These are phyloP conservation scores for Mollisiaceae sp. DNA, from an alignment of 2,329 filamentous ascomycete genomes.

Conservation along the genomic window DNA sequence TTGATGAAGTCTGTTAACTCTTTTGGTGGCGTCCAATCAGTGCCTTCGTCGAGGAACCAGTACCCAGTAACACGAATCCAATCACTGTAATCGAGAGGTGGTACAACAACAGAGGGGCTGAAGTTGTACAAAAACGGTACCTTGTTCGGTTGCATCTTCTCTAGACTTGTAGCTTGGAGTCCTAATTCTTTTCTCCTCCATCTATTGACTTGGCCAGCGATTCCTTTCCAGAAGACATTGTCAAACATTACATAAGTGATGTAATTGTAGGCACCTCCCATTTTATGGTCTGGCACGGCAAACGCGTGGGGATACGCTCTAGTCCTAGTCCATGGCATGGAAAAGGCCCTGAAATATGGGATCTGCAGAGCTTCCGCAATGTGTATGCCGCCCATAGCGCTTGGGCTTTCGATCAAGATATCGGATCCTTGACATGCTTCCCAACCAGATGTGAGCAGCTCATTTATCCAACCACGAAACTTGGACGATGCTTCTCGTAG, in stretches of 20 bases:
- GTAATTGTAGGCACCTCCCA: slow-evolving; percentile 94
- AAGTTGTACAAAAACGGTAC: slow-evolving; percentile 99
- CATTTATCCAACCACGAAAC: slow-evolving; percentile 95
- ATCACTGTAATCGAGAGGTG: slow-evolving; percentile 92
- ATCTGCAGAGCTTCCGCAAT: slow-evolving; percentile 92
- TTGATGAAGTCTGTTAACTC: slow-evolving; percentile 83
- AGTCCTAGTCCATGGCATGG: slow-evolving; percentile 98
- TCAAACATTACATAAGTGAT: slow-evolving; percentile 97
- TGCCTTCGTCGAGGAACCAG: slow-evolving; percentile 89
- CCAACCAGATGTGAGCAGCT: slow-evolving; percentile 82
- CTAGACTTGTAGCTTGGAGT: slow-evolving; percentile 79
- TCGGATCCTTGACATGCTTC: slow-evolving; percentile 84
- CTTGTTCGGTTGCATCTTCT: slow-evolving; percentile 94
- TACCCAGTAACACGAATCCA: slow-evolving; percentile 98
- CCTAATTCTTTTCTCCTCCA: slow-evolving; percentile 86
- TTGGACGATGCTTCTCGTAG: slow-evolving; percentile 83
- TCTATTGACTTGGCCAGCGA: slow-evolving; percentile 86
- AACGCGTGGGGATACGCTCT: slow-evolving; percentile 97
- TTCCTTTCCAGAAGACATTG: slow-evolving; percentile 94
- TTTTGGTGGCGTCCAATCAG: slow-evolving; percentile 71
- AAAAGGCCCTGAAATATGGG: slow-evolving; percentile 96
- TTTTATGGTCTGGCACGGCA: slow-evolving; percentile 88
- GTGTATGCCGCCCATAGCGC: slow-evolving; percentile 96
- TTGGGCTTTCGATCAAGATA: slow-evolving; percentile 91
- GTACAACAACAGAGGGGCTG: slow-evolving; percentile 89